phyloP scores from a whole-genome alignment of 2,329 filamentous ascomycete species.

The Paraconiothyrium brasiliense region DNA sequence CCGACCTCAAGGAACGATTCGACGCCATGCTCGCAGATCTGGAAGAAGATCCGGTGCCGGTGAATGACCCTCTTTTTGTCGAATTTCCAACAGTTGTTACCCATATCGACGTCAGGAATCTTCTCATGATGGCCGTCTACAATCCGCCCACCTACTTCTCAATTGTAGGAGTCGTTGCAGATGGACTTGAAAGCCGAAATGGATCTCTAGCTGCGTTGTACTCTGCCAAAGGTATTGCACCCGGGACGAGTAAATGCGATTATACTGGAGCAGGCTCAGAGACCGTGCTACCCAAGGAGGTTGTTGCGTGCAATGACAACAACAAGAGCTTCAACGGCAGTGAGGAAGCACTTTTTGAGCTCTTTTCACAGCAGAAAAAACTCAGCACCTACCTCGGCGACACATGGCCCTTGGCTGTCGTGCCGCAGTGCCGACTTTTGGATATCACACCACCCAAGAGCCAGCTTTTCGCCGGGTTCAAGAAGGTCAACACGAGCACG shows the following conservation, averaged over 20 bases:
- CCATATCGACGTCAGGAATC: constrained; percentile 4
- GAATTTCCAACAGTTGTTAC: constrained; percentile 9
- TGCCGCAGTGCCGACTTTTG: constrained; percentile 18
- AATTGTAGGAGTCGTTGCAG: not conserved
- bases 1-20: constrained; percentile 19
- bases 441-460: constrained; percentile 19
- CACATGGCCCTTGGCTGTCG: constrained; percentile 9
- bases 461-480: constrained; percentile 20
- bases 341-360: constrained; percentile 7
- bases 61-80: constrained; percentile 7
- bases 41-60: constrained; percentile 15
- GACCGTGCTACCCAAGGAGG: constrained; percentile 5
- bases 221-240: constrained; percentile 6
- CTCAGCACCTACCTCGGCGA: constrained; percentile 21
- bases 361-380: constrained; percentile 8
- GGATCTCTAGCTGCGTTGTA: not conserved
- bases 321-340: constrained; percentile 17
- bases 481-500: constrained; percentile 10
- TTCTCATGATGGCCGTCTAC: constrained; percentile 7
- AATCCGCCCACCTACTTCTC: constrained; percentile 11
- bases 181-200: constrained; percentile 14
- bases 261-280: not conserved
- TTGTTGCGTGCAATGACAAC: constrained; percentile 25
- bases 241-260: constrained; percentile 13
- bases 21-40: constrained; percentile 15